A percentile compares a stretch with the other conserved stretches of the same genome.
Conservation (phyloP, 495 filamentous ascomycete species). For the Hypoxylon lienhwacheense region DNA sequence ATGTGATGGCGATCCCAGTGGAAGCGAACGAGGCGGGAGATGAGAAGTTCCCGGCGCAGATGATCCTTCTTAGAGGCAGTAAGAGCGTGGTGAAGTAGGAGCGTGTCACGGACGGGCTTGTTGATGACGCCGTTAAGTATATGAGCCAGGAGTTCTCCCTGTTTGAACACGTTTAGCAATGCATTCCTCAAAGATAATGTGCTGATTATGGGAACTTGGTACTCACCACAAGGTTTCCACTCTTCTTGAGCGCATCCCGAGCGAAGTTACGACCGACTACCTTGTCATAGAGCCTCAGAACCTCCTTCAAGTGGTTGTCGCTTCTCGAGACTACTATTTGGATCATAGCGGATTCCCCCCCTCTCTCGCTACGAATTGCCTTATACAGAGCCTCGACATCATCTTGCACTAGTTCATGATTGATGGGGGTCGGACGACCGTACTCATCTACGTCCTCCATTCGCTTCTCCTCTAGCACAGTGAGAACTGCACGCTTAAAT, state of each 20-base stretch:
- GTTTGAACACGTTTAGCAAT: slow-evolving; percentile 18
- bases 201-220: slow-evolving; percentile 8
- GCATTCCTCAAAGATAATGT: background rate
- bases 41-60: slow-evolving; percentile 78
- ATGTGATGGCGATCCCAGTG: slow-evolving; percentile 85
- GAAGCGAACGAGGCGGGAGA: slow-evolving; percentile 75
- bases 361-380: slow-evolving; percentile 70
- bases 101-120: slow-evolving; percentile 87
- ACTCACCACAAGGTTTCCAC: slow-evolving; percentile 86
- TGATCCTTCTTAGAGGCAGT: slow-evolving; percentile 61
- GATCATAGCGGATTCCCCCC: slow-evolving; percentile 91
- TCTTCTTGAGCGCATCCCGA: slow-evolving; percentile 82
- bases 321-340: slow-evolving; percentile 76
- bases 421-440: slow-evolving; percentile 43
- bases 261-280: slow-evolving; percentile 77
- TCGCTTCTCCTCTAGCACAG: slow-evolving; percentile 76
- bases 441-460: slow-evolving; percentile 73
- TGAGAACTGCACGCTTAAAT: slow-evolving; percentile 84
- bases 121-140: slow-evolving; percentile 97
- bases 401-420: slow-evolving; percentile 59
- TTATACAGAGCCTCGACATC: slow-evolving; percentile 73
- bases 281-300: slow-evolving; percentile 71
- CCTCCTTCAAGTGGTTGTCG: slow-evolving; percentile 79
- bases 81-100: slow-evolving; percentile 92
- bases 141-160: slow-evolving; percentile 95